These are phyloP conservation scores for Hawksworthiomyces lignivorus DNA, from an alignment of 2,329 filamentous ascomycete genomes.

Conservation along the genomic window DNA sequence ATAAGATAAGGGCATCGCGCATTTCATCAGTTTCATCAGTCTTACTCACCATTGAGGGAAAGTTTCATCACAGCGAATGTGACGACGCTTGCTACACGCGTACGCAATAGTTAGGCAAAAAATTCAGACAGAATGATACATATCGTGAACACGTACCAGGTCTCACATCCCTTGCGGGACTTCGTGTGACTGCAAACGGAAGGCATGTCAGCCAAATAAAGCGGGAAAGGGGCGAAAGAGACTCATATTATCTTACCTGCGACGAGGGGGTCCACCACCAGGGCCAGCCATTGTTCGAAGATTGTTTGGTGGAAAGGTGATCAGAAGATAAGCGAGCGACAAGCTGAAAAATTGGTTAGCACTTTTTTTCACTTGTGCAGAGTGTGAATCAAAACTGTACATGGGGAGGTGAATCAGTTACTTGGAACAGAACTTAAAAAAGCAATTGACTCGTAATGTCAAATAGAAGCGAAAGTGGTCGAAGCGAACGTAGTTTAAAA, in stretches of 20 bases:
- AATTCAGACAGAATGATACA: not conserved
- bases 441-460: not conserved
- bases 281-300: conserved; percentile 72
- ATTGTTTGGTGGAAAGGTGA: conserved; percentile 24
- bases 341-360: conserved; percentile 1
- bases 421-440: too few species aligned
- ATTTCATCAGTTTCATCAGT: too few species aligned
- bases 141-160: conserved; percentile 49
- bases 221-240: not conserved
- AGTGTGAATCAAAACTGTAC: too few species aligned
- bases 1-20: too few species aligned
- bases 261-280: conserved; percentile 82
- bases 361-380: too few species aligned
- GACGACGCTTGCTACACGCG: conserved; percentile 77
- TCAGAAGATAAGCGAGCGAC: conserved; percentile 13
- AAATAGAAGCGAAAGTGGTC: not conserved
- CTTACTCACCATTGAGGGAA: conserved; percentile 94
- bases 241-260: conserved; percentile 38
- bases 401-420: too few species aligned
- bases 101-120: conserved; percentile 17
- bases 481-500: not conserved
- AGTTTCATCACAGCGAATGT: conserved; percentile 95
- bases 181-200: conserved; percentile 79
- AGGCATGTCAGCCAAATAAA: conserved; percentile 17
- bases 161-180: conserved; percentile 96